These are phyloP conservation scores for Solanum hybrid DNA, from an alignment of 305 asterid genomes.

Conservation along the genomic window DNA sequence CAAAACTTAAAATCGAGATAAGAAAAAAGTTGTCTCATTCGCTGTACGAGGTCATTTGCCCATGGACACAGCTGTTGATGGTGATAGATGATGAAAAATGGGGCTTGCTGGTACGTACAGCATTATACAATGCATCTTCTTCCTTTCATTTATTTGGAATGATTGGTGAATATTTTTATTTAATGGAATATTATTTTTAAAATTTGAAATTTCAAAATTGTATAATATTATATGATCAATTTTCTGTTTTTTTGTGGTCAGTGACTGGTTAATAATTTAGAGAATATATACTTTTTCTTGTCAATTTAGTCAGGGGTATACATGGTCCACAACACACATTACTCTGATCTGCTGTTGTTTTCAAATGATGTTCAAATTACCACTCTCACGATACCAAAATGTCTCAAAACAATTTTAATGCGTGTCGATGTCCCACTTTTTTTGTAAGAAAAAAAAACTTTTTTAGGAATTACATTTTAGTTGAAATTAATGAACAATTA, in stretches of 20 bases:
- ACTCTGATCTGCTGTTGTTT: neutral
- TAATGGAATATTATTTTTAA: neutral
- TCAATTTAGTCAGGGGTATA: neutral
- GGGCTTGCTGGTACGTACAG: neutral
- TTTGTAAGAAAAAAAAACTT: neutral
- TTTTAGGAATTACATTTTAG: neutral
- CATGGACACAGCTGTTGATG: neutral
- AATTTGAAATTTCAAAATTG: neutral
- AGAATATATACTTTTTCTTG: neutral
- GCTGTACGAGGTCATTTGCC: neutral
- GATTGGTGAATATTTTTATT: neutral
- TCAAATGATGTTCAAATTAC: neutral
- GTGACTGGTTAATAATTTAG: neutral
- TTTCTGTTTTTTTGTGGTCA: neutral
- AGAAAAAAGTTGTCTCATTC: neutral
- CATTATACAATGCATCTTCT: neutral
- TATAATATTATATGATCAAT: neutral
- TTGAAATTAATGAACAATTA: neutral
- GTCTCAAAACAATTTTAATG: neutral
- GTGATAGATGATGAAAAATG: conserved; percentile 1
- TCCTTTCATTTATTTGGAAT: conserved; percentile 1
- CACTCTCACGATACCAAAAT: neutral
- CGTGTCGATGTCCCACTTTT: neutral
- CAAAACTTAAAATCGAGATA: too few relatives aligned
- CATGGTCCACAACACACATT: conserved; percentile 8